These are phyloP conservation scores for Alternaria incomplexa DNA, from an alignment of 2,329 filamentous ascomycete species.

Conservation along the genomic window DNA sequence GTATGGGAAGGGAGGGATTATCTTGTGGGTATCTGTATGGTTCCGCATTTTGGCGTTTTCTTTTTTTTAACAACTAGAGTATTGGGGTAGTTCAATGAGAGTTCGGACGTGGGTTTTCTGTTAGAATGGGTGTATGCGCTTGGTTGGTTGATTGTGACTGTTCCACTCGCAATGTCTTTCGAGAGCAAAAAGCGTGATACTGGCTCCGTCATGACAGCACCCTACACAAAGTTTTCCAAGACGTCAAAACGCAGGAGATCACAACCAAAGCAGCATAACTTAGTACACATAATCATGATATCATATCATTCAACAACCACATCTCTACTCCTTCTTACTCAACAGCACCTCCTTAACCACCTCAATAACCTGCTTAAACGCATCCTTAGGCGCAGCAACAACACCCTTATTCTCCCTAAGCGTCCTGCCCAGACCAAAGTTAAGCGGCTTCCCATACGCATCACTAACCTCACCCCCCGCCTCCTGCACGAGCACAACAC, in stretches of 20 bases:
- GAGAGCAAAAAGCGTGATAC: neutral
- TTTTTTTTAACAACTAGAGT: neutral
- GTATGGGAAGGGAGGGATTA: neutral
- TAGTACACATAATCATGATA: neutral
- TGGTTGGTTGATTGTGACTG: neutral
- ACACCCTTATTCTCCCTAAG: conserved; percentile 92
- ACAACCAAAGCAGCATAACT: neutral
- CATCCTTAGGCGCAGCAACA: conserved; percentile 78
- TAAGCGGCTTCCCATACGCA: conserved; percentile 79
- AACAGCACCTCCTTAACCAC: conserved; percentile 85
- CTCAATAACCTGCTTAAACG: conserved; percentile 77
- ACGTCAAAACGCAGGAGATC: neutral
- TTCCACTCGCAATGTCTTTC: neutral
- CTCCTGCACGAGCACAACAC: conserved; percentile 91
- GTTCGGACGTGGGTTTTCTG: neutral
- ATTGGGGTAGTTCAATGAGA: neutral
- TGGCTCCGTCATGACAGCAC: neutral
- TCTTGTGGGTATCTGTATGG: neutral
- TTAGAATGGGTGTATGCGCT: neutral
- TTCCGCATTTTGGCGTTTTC: neutral
- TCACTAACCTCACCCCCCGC: conserved; percentile 93
- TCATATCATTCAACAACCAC: neutral
- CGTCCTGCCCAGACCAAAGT: conserved; percentile 87
- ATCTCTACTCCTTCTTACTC: conserved; percentile 34
- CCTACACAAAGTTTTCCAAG: neutral